These are phyloP conservation scores for Ceratocystis eucalypticola DNA, from an alignment of 2,329 filamentous ascomycete species.

Conservation along the genomic window DNA sequence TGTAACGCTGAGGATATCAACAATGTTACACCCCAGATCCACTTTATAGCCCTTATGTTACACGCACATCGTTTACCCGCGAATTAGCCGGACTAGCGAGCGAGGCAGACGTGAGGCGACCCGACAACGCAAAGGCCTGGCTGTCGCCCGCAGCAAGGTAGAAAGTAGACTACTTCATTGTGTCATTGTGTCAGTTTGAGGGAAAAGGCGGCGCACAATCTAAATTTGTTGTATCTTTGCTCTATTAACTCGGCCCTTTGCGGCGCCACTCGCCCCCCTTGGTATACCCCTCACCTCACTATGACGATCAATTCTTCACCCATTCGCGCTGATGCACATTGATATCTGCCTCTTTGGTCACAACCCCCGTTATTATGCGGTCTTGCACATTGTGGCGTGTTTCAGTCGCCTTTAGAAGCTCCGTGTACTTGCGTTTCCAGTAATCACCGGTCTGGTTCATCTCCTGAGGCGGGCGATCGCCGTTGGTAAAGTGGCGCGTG, in stretches of 20 bases:
- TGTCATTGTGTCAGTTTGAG: background rate
- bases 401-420: constrained; percentile 9
- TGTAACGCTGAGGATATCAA: no score
- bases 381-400: constrained; percentile 12
- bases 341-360: background rate
- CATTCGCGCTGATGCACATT: background rate
- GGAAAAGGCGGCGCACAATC: background rate
- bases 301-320: background rate
- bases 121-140: no score
- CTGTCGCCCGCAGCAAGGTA: no score
- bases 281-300: background rate
- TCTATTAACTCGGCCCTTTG: background rate
- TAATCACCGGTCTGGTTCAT: constrained; percentile 1
- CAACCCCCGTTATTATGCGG: background rate
- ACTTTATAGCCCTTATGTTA: no score
- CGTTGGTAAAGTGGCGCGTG: constrained; percentile 3
- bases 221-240: background rate
- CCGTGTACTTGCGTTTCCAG: constrained; percentile 17
- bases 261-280: background rate
- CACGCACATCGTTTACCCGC: no score
- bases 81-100: no score
- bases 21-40: no score
- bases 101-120: no score
- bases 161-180: background rate
- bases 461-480: constrained; percentile 9